Percentiles rank a stretch among this genome's conserved stretches.
phyloP scores from a whole-genome alignment of 192 early-diverging fungal species.

The Globomyces pollinis-pini region DNA sequence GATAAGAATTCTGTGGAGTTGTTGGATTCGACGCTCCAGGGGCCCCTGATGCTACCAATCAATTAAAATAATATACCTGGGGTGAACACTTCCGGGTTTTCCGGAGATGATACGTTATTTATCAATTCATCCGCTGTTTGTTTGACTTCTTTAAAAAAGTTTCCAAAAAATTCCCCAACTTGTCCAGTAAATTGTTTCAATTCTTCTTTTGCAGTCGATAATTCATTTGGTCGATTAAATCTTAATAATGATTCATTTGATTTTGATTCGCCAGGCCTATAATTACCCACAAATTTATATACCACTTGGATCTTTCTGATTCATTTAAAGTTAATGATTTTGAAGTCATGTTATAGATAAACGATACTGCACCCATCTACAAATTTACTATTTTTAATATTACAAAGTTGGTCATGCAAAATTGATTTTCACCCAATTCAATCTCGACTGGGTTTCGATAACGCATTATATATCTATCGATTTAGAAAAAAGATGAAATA shows the following conservation, averaged over 20 bases:
- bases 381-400: background rate
- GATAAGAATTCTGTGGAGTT: background rate
- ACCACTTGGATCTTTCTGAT: slow-evolving; percentile 18
- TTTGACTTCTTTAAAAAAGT: slow-evolving; percentile 12
- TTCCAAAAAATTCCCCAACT: slow-evolving; percentile 11
- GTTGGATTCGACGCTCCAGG: background rate
- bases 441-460: slow-evolving; percentile 37
- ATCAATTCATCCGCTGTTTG: slow-evolving; percentile 11
- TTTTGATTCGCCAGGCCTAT: background rate
- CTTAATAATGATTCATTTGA: background rate
- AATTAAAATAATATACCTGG: slow-evolving; percentile 12
- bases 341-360: slow-evolving; percentile 44
- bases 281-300: background rate
- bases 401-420: slow-evolving; percentile 41
- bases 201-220: background rate
- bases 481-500: too few species aligned
- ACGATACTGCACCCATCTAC: slow-evolving; percentile 48
- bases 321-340: slow-evolving; percentile 35
- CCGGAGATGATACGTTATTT: background rate
- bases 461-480: slow-evolving; percentile 42
- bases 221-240: background rate
- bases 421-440: slow-evolving; percentile 38
- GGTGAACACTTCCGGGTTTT: background rate
- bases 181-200: background rate
- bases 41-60: slow-evolving; percentile 6